phyloP scores from a whole-genome alignment of 2,329 filamentous ascomycete genomes.

The Paecilomyces niveus region DNA sequence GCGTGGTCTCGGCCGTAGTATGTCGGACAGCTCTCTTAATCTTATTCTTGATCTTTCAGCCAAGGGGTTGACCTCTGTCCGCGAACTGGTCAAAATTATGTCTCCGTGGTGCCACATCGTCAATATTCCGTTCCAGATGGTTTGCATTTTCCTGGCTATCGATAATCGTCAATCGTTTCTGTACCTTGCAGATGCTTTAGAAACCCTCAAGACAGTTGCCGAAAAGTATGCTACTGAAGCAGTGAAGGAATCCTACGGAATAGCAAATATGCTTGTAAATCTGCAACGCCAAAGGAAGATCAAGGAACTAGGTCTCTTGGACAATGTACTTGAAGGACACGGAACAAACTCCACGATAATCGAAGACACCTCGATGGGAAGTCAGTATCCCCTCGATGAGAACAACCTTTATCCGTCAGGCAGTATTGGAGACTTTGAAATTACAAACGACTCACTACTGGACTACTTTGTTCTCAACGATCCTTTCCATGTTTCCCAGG shows the following conservation, averaged over 20 bases:
- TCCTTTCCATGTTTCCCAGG: background rate
- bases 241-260: background rate
- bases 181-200: background rate
- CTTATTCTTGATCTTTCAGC: background rate
- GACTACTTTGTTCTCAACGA: background rate
- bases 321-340: background rate
- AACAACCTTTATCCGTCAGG: background rate
- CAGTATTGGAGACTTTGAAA: background rate
- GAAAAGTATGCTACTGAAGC: background rate
- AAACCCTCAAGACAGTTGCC: background rate
- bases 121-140: conserved; percentile 12
- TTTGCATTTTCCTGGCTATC: background rate
- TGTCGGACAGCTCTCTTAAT: background rate
- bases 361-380: background rate
- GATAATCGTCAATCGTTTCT: background rate
- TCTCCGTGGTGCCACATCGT: conserved; percentile 13
- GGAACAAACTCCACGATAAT: background rate
- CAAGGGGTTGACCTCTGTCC: background rate
- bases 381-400: background rate
- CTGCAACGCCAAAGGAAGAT: background rate
- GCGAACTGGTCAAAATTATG: background rate
- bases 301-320: background rate
- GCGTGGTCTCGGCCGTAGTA: background rate
- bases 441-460: background rate
- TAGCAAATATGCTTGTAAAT: background rate